phyloP scores from a whole-genome alignment of 306 rosid genomes.

The Quillaja saponaria region DNA sequence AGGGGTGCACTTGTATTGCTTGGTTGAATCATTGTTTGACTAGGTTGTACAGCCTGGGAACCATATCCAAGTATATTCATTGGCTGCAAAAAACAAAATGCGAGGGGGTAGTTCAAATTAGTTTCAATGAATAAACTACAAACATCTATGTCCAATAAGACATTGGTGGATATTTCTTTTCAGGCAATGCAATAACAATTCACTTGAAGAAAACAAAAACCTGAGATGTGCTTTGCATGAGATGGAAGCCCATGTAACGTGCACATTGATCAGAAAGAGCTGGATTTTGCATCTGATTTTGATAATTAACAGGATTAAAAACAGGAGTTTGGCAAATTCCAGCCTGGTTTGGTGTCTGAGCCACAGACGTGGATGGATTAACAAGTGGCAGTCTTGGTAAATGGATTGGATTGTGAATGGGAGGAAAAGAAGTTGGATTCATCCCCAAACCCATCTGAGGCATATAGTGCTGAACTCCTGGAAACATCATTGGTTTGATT shows the following conservation, averaged over 20 bases:
- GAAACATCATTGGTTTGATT: constrained; percentile 78
- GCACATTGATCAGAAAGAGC: constrained; percentile 65
- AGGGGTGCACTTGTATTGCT: constrained; percentile 40
- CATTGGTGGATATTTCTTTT: neutral
- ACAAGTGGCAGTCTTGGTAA: constrained; percentile 46
- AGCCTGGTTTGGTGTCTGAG: constrained; percentile 54
- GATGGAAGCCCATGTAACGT: constrained; percentile 68
- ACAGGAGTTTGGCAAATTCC: constrained; percentile 55
- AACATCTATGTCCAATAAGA: neutral
- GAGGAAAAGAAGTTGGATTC: constrained; percentile 57
- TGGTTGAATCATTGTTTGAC: constrained; percentile 48
- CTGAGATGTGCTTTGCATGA: constrained; percentile 70
- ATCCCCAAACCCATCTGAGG: constrained; percentile 63
- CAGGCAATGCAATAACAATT: neutral
- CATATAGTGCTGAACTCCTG: constrained; percentile 66
- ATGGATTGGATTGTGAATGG: constrained; percentile 53
- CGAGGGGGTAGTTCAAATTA: constrained; percentile 1
- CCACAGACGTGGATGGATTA: constrained; percentile 48
- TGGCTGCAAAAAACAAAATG: constrained; percentile 40
- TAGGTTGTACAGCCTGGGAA: constrained; percentile 49
- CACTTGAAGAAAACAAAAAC: constrained; percentile 36
- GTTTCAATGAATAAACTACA: constrained; percentile 6
- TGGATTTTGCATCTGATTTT: constrained; percentile 62
- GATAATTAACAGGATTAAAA: constrained; percentile 55
- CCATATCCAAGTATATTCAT: constrained; percentile 59